Evolutionary conservation across 106 monocot species (phyloP).

Genomic region (Cymbidium sinense): DNA sequence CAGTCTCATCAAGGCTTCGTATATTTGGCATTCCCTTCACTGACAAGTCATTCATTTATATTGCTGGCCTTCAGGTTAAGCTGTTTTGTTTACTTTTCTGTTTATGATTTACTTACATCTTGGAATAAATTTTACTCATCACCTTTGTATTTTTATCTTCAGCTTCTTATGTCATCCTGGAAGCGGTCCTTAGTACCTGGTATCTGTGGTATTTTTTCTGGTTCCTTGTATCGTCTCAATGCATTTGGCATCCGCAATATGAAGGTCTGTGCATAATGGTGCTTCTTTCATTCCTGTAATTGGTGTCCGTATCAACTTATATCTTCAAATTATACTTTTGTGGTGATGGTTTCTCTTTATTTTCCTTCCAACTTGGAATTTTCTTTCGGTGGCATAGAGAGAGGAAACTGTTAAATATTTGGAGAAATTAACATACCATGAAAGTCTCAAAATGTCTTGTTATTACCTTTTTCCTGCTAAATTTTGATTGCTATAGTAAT

Average conservation of each 20-base stretch:
- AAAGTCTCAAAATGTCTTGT: not conserved
- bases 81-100: not conserved
- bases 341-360: too few species aligned
- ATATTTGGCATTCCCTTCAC: slow-evolving; percentile 61
- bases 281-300: not conserved
- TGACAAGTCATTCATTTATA: slow-evolving; percentile 85
- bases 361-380: not conserved
- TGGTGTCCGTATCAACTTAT: not conserved
- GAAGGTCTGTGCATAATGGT: slow-evolving; percentile 42
- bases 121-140: not conserved
- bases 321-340: not conserved
- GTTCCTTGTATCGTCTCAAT: slow-evolving; percentile 64
- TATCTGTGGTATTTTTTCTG: slow-evolving; percentile 78
- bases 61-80: slow-evolving; percentile 82
- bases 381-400: not conserved
- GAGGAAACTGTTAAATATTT: not conserved
- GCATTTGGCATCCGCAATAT: slow-evolving; percentile 57
- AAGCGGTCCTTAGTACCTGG: slow-evolving; percentile 81
- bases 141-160: slow-evolving; percentile 4
- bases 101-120: not conserved
- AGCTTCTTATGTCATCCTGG: slow-evolving; percentile 90
- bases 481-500: not conserved
- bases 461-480: not conserved
- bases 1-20: slow-evolving; percentile 65
- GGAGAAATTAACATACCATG: not conserved